Conservation (phyloP, 352 stramenopile genomes). For the Paralagenidium karlingii region DNA sequence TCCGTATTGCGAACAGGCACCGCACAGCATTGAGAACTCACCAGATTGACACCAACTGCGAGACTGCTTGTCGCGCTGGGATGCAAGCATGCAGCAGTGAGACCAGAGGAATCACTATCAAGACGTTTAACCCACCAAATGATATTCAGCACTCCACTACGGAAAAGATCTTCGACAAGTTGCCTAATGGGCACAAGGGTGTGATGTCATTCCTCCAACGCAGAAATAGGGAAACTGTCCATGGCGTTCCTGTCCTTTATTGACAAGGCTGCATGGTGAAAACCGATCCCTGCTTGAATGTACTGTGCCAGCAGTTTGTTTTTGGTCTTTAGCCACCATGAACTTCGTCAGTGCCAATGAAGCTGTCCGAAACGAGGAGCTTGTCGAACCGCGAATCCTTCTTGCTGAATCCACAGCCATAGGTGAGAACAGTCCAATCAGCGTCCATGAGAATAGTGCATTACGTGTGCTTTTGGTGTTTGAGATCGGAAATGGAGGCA, state of each 20-base stretch:
- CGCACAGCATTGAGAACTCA: background rate
- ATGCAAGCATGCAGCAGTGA: no score
- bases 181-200: no score
- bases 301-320: background rate
- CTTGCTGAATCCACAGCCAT: no score
- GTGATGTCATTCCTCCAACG: slow-evolving; percentile 2
- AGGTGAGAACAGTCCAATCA: no score
- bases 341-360: slow-evolving; percentile 1
- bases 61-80: slow-evolving; percentile 26
- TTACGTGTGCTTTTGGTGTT: no score
- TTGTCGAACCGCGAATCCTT: no score
- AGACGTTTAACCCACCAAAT: slow-evolving; percentile 13
- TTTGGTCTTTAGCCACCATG: background rate
- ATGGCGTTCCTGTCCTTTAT: slow-evolving; percentile 11
- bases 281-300: slow-evolving; percentile 12
- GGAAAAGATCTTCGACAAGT: slow-evolving; percentile 17
- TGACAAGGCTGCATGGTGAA: slow-evolving; percentile 19
- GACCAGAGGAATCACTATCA: background rate
- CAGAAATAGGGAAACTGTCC: background rate
- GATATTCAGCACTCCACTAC: slow-evolving; percentile 10
- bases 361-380: background rate
- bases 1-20: background rate
- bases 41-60: slow-evolving; percentile 27
- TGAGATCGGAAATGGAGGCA: background rate
- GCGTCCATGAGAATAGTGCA: no score